Percentiles rank a stretch among this genome's conserved stretches.
Evolutionary conservation across 768 basidiomycete genomes (phyloP).

Genomic region (Tricholoma flavovirens): DNA sequence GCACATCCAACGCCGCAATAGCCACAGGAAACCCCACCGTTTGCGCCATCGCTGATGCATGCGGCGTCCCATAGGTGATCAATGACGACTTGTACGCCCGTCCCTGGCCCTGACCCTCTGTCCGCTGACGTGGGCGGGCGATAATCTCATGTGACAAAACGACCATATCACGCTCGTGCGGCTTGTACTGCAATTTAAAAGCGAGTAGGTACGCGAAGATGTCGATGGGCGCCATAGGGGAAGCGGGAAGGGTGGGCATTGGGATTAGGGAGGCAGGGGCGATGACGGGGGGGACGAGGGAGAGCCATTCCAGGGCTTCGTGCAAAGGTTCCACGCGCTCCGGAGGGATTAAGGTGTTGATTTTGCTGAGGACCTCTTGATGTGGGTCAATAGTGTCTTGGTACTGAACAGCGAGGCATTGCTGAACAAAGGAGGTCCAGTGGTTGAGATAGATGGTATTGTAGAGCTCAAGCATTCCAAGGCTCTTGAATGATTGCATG

Average conservation of each 20-base stretch:
- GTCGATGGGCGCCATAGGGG: slow-evolving; percentile 54
- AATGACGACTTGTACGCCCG: slow-evolving; percentile 63
- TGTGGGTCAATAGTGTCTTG: slow-evolving; percentile 5
- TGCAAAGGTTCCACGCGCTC: slow-evolving; percentile 21
- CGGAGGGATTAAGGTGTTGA: slow-evolving; percentile 16
- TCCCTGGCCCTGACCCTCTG: slow-evolving; percentile 27
- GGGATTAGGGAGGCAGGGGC: slow-evolving; percentile 6
- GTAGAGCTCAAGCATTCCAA: slow-evolving; percentile 59
- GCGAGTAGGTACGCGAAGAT: slow-evolving; percentile 69
- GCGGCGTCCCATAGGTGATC: slow-evolving; percentile 45
- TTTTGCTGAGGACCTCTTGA: slow-evolving; percentile 11
- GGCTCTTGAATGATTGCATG: slow-evolving; percentile 62
- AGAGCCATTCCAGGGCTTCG: slow-evolving; percentile 50
- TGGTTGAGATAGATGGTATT: slow-evolving; percentile 30
- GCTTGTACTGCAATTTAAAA: slow-evolving; percentile 61
- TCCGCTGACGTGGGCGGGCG: slow-evolving; percentile 19
- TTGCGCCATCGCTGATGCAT: slow-evolving; percentile 80
- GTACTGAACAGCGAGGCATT: slow-evolving; percentile 21
- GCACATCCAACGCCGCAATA: slow-evolving; percentile 65
- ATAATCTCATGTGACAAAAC: slow-evolving; percentile 82
- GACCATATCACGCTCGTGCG: slow-evolving; percentile 79
- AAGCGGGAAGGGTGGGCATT: slow-evolving; percentile 40
- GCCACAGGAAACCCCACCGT: slow-evolving; percentile 88
- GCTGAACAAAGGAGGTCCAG: slow-evolving; percentile 32
- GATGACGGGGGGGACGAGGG: slow-evolving; percentile 17